Evolutionary conservation across 1,284 basidiomycete genomes (phyloP).

Genomic region (Tremellales sp.): DNA sequence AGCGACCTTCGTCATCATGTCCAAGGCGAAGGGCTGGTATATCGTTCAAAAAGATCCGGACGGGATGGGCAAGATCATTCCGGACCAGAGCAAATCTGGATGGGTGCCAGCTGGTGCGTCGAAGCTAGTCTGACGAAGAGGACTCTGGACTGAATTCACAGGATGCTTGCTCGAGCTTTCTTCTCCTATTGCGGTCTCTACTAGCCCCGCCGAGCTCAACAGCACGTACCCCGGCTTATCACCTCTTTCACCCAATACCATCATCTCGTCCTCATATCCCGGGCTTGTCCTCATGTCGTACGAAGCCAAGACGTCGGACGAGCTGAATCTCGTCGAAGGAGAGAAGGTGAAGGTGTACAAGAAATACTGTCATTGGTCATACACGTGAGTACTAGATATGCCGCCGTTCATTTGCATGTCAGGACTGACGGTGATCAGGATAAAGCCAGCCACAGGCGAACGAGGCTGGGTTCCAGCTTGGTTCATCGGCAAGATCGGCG

Average conservation of each 20-base stretch:
- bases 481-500: constrained; percentile 42
- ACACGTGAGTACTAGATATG: constrained; percentile 52
- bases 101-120: constrained; percentile 72
- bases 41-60: constrained; percentile 90
- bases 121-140: constrained; percentile 33
- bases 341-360: constrained; percentile 90
- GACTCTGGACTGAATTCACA: constrained; percentile 6
- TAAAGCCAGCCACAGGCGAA: constrained; percentile 80
- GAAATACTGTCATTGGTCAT: constrained; percentile 95
- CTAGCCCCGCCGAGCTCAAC: constrained; percentile 17
- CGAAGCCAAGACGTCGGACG: constrained; percentile 81
- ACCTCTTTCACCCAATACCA: constrained; percentile 78
- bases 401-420: constrained; percentile 8
- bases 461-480: constrained; percentile 80
- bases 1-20: constrained; percentile 88
- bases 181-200: constrained; percentile 58
- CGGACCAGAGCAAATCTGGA: constrained; percentile 69
- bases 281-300: constrained; percentile 95
- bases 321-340: constrained; percentile 78
- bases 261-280: constrained; percentile 89
- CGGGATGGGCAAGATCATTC: constrained; percentile 72
- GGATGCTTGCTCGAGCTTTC: constrained; percentile 90
- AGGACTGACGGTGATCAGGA: constrained; percentile 47
- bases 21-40: constrained; percentile 97
- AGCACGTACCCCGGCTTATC: constrained; percentile 38